phyloP scores from a whole-genome alignment of 768 basidiomycete species.

The Kwoniella bestiolae region DNA sequence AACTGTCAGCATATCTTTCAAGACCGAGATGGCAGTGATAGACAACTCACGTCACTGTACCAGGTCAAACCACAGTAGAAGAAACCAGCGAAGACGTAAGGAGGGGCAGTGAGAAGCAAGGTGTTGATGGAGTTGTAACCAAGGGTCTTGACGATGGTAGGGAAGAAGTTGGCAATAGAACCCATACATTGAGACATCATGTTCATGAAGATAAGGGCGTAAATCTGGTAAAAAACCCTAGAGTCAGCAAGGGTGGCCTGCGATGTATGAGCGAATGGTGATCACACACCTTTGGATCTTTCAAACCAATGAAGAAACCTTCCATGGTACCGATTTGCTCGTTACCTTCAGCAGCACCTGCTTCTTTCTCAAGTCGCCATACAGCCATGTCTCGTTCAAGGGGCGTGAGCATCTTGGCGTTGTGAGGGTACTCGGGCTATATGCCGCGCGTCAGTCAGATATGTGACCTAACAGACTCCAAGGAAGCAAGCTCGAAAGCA shows the following conservation, averaged over 20 bases:
- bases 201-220: slow-evolving; percentile 25
- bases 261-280: not conserved
- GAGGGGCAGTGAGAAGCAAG: slow-evolving; percentile 25
- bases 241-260: not conserved
- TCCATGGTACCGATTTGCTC: slow-evolving; percentile 13
- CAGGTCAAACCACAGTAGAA: slow-evolving; percentile 16
- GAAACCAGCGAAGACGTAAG: slow-evolving; percentile 25
- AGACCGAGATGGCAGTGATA: not conserved
- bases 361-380: slow-evolving; percentile 33
- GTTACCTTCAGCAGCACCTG: slow-evolving; percentile 29
- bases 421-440: slow-evolving; percentile 36
- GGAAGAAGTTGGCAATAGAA: slow-evolving; percentile 38
- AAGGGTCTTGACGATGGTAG: slow-evolving; percentile 33
- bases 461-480: no score
- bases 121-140: slow-evolving; percentile 32
- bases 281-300: slow-evolving; percentile 23
- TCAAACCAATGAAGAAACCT: slow-evolving; percentile 15
- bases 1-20: not conserved
- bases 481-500: not conserved
- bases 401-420: slow-evolving; percentile 31
- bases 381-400: slow-evolving; percentile 34
- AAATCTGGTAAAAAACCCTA: not conserved
- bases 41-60: slow-evolving; percentile 17
- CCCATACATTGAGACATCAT: slow-evolving; percentile 33
- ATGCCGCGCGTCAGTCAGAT: not conserved